Conservation (phyloP, 768 basidiomycete species). For the Pulveroboletus sp. region DNA sequence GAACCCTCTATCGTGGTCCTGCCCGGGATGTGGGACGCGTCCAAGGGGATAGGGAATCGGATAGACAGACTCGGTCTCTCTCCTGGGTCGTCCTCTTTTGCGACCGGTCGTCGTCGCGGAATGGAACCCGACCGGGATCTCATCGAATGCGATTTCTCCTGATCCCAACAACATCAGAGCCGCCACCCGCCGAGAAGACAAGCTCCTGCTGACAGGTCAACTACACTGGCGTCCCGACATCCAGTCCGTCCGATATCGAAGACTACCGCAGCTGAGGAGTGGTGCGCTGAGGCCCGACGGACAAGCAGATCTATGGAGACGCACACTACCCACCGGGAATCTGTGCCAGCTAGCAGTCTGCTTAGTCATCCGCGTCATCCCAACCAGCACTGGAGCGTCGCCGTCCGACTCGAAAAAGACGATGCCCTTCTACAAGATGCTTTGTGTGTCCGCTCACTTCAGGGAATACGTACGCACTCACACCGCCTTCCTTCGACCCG, state of each 20-base stretch:
- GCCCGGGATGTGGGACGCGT: too few relatives aligned
- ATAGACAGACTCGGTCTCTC: too few relatives aligned
- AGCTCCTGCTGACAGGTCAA: not conserved
- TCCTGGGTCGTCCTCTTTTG: too few relatives aligned
- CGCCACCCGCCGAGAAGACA: not conserved
- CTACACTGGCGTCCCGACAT: too few relatives aligned
- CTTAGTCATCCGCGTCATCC: slow-evolving; percentile 14
- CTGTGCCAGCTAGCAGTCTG: too few relatives aligned
- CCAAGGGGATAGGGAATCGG: too few relatives aligned
- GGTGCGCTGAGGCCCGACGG: too few relatives aligned
- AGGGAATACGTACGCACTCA: slow-evolving; percentile 56
- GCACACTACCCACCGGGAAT: too few relatives aligned
- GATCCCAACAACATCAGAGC: not conserved
- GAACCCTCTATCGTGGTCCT: not conserved
- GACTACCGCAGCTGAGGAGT: too few relatives aligned
- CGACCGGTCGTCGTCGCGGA: not conserved
- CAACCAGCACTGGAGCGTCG: too few relatives aligned
- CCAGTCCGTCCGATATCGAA: too few relatives aligned
- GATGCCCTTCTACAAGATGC: slow-evolving; percentile 88
- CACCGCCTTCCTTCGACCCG: not conserved
- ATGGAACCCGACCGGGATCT: slow-evolving; percentile 4
- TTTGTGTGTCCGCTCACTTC: slow-evolving; percentile 78
- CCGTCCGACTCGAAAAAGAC: not conserved
- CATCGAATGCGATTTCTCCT: slow-evolving; percentile 2
- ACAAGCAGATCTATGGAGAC: too few relatives aligned